Percentiles rank a stretch among this genome's conserved stretches.
phyloP scores from a whole-genome alignment of 2,329 filamentous ascomycete species.

The Penicillium paneum region DNA sequence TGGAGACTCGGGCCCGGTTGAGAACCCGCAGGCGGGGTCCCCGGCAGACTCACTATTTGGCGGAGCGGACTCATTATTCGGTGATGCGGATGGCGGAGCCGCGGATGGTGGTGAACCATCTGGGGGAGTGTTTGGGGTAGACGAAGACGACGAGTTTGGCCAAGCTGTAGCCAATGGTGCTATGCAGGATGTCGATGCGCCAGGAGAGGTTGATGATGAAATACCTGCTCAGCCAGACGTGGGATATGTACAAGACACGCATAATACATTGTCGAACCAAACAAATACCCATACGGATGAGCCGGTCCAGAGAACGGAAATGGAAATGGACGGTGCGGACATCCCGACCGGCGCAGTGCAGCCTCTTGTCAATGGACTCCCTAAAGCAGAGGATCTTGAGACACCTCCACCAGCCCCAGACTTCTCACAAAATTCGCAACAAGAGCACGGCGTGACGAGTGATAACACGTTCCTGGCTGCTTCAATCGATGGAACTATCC shows the following conservation, averaged over 20 bases:
- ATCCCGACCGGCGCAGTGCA: conserved; percentile 28
- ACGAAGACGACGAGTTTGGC: conserved; percentile 81
- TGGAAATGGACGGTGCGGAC: conserved; percentile 17
- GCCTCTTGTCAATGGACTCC: conserved; percentile 40
- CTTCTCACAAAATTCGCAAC: conserved; percentile 23
- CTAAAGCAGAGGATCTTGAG: conserved; percentile 43
- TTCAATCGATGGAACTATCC: conserved; percentile 49
- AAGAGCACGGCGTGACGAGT: conserved; percentile 50
- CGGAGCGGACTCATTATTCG: conserved; percentile 84
- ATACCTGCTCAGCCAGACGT: conserved; percentile 13
- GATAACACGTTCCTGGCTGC: conserved; percentile 84
- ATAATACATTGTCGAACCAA: neutral
- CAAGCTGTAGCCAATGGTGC: conserved; percentile 66
- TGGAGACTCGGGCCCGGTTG: conserved; percentile 39
- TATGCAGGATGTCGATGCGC: conserved; percentile 49
- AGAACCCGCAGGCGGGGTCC: conserved; percentile 59
- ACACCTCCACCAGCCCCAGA: conserved; percentile 22
- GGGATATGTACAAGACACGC: conserved; percentile 1
- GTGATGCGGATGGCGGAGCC: conserved; percentile 65
- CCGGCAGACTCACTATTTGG: conserved; percentile 81
- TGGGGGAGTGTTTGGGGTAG: conserved; percentile 66
- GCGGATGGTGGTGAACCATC: conserved; percentile 47
- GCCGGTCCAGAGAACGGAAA: conserved; percentile 14
- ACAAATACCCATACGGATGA: conserved; percentile 6
- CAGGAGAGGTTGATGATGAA: conserved; percentile 31